phyloP scores from a whole-genome alignment of 1,139 yeast species.

The Candida sanyaensis region DNA sequence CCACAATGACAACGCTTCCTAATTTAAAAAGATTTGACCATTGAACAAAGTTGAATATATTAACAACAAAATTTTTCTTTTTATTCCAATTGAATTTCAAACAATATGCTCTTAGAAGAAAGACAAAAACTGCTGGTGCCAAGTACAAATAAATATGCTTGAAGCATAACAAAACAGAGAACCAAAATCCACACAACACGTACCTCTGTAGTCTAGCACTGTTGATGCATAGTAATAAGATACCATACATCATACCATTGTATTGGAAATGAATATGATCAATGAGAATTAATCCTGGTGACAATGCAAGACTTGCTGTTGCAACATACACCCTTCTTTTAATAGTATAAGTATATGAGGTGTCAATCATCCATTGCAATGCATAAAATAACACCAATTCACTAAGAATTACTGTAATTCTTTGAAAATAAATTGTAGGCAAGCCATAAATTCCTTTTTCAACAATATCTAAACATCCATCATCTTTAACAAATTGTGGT shows the following conservation, averaged over 20 bases:
- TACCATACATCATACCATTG: conserved; percentile 90
- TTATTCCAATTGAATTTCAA: conserved; percentile 43
- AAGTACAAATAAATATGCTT: conserved; percentile 91
- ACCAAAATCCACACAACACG: conserved; percentile 69
- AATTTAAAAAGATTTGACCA: conserved; percentile 64
- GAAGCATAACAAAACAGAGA: conserved; percentile 80
- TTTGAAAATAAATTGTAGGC: conserved; percentile 80
- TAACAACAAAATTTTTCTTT: conserved; percentile 22
- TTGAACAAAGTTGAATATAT: conserved; percentile 42
- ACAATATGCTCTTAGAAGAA: conserved; percentile 71
- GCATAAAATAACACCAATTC: conserved; percentile 73
- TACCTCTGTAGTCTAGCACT: conserved; percentile 63
- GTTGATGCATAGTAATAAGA: conserved; percentile 71
- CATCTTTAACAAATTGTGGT: conserved; percentile 61
- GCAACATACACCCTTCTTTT: conserved; percentile 63
- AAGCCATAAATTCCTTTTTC: conserved; percentile 67
- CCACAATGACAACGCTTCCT: conserved; percentile 62
- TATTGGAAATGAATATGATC: conserved; percentile 96
- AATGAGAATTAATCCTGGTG: conserved; percentile 85
- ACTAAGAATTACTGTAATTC: conserved; percentile 75
- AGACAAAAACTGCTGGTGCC: conserved; percentile 93
- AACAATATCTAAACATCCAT: conserved; percentile 79
- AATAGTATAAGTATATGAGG: conserved; percentile 35
- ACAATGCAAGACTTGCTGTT: conserved; percentile 78
- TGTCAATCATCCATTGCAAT: conserved; percentile 69